A percentile compares a stretch with the other conserved stretches of the same genome.
phyloP scores from a whole-genome alignment of 2,329 filamentous ascomycete genomes.

The Paecilomyces fulvus region DNA sequence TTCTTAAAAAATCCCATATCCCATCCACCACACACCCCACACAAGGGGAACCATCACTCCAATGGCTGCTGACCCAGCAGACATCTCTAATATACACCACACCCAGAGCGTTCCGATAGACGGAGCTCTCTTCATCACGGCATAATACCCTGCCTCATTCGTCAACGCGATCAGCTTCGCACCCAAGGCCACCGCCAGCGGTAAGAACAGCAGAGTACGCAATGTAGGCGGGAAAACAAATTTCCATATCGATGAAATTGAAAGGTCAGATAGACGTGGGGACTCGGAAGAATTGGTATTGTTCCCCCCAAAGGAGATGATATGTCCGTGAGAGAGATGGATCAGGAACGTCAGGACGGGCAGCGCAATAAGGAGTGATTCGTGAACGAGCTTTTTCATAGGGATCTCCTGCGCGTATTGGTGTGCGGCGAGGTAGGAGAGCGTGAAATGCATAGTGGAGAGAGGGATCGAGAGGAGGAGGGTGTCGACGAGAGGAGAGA shows the following conservation, averaged over 20 bases:
- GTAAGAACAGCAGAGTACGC: conserved; percentile 26
- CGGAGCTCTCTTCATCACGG: conserved; percentile 87
- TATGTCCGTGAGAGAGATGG: conserved; percentile 37
- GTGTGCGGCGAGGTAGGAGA: conserved; percentile 38
- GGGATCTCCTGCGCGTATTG: conserved; percentile 36
- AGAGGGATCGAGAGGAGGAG: conserved; percentile 35
- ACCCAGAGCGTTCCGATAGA: conserved; percentile 84
- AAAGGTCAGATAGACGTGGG: conserved; percentile 14
- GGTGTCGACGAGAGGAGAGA: conserved; percentile 32
- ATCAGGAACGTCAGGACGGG: conserved; percentile 36
- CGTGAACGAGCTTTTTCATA: conserved; percentile 21
- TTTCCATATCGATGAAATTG: background rate
- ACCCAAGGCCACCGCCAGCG: conserved; percentile 42
- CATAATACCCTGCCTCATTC: conserved; percentile 72
- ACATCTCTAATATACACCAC: conserved; percentile 83
- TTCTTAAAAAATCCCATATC: conserved; percentile 36
- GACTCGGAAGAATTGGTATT: conserved; percentile 4
- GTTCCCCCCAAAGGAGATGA: conserved; percentile 23
- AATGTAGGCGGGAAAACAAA: conserved; percentile 11
- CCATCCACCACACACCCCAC: conserved; percentile 47
- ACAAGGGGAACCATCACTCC: conserved; percentile 43
- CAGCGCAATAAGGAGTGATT: conserved; percentile 31
- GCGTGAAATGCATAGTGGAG: conserved; percentile 36
- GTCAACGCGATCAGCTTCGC: conserved; percentile 75
- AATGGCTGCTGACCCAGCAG: conserved; percentile 56